Percentiles rank a stretch among this genome's conserved stretches.
phyloP scores from a whole-genome alignment of 768 basidiomycete genomes.

The Pleurotus pulmonarius region DNA sequence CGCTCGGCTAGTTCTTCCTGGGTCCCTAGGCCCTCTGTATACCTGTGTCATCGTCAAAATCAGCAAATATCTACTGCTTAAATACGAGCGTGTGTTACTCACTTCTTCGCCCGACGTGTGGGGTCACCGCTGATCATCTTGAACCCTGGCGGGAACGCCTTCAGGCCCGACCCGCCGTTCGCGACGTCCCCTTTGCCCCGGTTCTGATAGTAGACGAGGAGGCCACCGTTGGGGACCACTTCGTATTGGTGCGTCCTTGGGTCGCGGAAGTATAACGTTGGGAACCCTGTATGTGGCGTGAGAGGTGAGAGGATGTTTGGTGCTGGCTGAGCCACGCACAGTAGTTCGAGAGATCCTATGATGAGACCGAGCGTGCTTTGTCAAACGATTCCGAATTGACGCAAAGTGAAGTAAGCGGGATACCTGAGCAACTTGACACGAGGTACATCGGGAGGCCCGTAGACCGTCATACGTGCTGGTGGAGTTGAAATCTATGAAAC shows the following conservation, averaged over 20 bases:
- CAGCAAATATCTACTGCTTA: not conserved
- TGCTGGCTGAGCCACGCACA: constrained; percentile 17
- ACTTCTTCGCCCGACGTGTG: constrained; percentile 31
- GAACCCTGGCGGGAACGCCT: constrained; percentile 39
- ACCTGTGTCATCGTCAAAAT: constrained; percentile 14
- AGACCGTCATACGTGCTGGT: constrained; percentile 30
- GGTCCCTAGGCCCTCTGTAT: constrained; percentile 26
- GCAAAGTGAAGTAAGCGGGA: not conserved
- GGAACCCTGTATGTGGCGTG: constrained; percentile 28
- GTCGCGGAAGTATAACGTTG: constrained; percentile 39
- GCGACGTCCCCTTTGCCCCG: constrained; percentile 30
- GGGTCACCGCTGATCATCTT: constrained; percentile 41
- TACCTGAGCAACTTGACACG: constrained; percentile 31
- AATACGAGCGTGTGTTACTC: not conserved
- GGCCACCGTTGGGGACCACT: constrained; percentile 33
- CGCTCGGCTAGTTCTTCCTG: constrained; percentile 36
- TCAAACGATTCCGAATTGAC: not conserved
- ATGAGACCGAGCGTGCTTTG: not conserved
- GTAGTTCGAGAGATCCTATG: constrained; percentile 36
- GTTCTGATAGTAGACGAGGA: constrained; percentile 40
- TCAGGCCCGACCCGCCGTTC: constrained; percentile 37
- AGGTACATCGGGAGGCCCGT: constrained; percentile 33
- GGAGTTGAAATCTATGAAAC: constrained; percentile 25
- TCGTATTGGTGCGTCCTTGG: constrained; percentile 32
- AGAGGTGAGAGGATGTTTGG: not conserved